Evolutionary conservation across 2,329 filamentous ascomycete genomes (phyloP), one percentile per base, ranked within the genome.

Genomic region (Clarireedia paspali): DNA sequence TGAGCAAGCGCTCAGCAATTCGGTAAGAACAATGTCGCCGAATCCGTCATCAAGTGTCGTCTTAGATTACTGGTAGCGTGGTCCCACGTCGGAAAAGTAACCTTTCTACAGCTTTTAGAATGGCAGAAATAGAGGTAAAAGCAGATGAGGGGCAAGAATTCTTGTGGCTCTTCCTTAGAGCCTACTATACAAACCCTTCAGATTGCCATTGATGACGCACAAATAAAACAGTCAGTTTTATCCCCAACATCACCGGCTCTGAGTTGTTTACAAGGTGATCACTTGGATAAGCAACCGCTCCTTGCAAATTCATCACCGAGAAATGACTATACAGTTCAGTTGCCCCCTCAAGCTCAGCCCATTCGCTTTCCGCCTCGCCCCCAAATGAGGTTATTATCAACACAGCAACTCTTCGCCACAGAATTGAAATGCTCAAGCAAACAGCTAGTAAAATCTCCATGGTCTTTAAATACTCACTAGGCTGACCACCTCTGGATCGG

Each of bases 31-130:
- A 55, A 12, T 26, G 53, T 3, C 15, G 27, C 9, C 34, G 50
- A 20, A 50, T 55, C 7, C 38, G 50, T 14, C 20, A 23, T 17
- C 47, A 55, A 50, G 27, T 55, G 30, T 55, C 53, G 5, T 44
- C 39, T 7, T 34, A 40, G n/a, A 14, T 45, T 10, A 50, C 30
- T 7, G 9, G 38, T 26, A 26, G 30, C 27, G 50, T 6, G n/a
- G 42, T 42, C 23, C 4, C 17, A 15, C 17, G 20, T 24, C 20
- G 44, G 14, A 24, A 24, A 46, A 24, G 38, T 14, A 30, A 10
- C 27, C 7, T 30, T 30, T 17, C 38, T 7, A 14, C 9, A 15
- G 14, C 38, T 15, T 6, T 14, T 17, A 10, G 38, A 17, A 40
- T n/a, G 38, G 14, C 38, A 5, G 20, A 23, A 23, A 12, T 0